These are phyloP conservation scores for Botryobasidium botryosum DNA, from an alignment of 768 basidiomycete species.

Conservation along the genomic window DNA sequence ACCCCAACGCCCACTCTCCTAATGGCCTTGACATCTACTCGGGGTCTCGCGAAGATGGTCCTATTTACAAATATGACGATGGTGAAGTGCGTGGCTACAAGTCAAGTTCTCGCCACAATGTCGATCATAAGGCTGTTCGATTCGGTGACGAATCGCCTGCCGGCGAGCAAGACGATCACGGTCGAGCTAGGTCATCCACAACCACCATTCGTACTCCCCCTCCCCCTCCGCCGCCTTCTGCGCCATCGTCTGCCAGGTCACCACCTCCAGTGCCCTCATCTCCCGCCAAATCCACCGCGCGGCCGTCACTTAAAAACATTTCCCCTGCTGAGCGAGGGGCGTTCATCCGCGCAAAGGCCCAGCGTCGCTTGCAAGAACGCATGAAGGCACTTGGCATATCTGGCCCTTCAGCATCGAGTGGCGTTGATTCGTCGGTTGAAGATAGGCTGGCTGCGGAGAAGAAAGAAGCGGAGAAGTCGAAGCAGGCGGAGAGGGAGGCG, in stretches of 20 bases:
- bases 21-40: too few species aligned
- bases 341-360: conserved; percentile 61
- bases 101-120: conserved; percentile 60
- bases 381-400: conserved; percentile 71
- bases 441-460: conserved; percentile 74
- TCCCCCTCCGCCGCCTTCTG: conserved; percentile 25
- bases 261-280: too few species aligned
- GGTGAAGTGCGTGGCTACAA: conserved; percentile 59
- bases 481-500: conserved; percentile 60
- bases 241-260: conserved; percentile 20
- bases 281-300: too few species aligned
- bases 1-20: conserved; percentile 43
- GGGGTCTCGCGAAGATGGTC: conserved; percentile 81
- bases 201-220: conserved; percentile 27
- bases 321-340: conserved; percentile 69
- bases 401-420: conserved; percentile 22
- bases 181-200: conserved; percentile 21
- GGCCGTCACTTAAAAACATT: conserved; percentile 56
- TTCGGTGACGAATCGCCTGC: conserved; percentile 45
- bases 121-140: conserved; percentile 71
- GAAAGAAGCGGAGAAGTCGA: conserved; percentile 73
- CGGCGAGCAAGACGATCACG: conserved; percentile 20
- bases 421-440: conserved; percentile 66
- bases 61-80: conserved; percentile 71
- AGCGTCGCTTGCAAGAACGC: conserved; percentile 65